Evolutionary conservation across 2,329 filamentous ascomycete species (phyloP), one percentile per base, ranked within the genome.

Genomic region (Blastomyces parvus): DNA sequence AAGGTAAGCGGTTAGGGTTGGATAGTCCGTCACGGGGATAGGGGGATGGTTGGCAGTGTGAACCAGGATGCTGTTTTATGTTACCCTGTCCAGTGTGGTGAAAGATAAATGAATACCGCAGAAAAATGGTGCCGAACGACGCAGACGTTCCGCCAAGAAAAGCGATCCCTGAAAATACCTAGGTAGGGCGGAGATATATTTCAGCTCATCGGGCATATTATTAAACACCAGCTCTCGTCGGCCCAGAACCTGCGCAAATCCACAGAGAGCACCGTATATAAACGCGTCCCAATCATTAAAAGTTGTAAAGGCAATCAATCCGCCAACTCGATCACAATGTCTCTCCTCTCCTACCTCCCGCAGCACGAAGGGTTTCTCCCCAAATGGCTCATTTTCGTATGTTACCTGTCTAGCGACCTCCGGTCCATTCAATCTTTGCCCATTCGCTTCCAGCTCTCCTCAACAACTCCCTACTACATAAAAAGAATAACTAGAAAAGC

Each of bases 371-470:
- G 85, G 46, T 72, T 83, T 8, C 78, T 88, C 38, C 86, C 86
- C 55, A 83, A 85, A 75, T 88, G 85, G 85, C 83, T 88, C 11
- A 78, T 87, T 67, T 79, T 88, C 67, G 86, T 88, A 78, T 58
- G 79, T 74, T 33, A 14, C 53, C 30, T 44, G 46, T 50, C 59
- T 46, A 56, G 55, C 48, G 27, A 7, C 22, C 33, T 57, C 27
- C 55, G 11, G n/a, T 30, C 30, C 36, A 42, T 42, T 42, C 33
- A 11, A 53, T 50, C 11, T 38, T 11, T 55, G 22, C 13, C 17
- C 30, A 8, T 36, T 40, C 17, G 17, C 25, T 14, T 30, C n/a
- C 25, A 60, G 6, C 48, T 48, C 13, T 25, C 27, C 33, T 46
- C 38, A 27, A 61, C 59, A 33, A 27, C n/a, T 40, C 17, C 55